These are phyloP conservation scores for Cordyceps cicadae DNA, from an alignment of 2,329 filamentous ascomycete species.

Conservation along the genomic window DNA sequence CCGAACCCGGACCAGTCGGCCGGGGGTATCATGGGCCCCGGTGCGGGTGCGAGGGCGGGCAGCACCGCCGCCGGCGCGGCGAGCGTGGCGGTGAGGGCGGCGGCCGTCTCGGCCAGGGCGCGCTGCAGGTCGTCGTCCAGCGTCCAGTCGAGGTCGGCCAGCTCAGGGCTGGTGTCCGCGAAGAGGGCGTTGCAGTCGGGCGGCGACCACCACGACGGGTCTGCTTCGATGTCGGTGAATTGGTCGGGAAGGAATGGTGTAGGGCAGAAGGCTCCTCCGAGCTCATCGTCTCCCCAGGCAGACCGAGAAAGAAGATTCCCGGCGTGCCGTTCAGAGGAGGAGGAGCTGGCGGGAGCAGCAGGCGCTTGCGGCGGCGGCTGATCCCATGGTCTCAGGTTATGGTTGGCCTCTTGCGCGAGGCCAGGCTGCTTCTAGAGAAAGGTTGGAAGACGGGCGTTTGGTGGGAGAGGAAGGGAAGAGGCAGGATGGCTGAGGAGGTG, in stretches of 20 bases:
- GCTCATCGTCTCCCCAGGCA: conserved; percentile 2
- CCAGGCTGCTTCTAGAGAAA: conserved; percentile 1
- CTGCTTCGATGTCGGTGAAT: neutral
- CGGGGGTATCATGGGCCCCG: neutral
- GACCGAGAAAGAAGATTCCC: conserved; percentile 3
- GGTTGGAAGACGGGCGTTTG: neutral
- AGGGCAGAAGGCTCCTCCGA: neutral
- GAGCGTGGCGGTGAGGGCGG: neutral
- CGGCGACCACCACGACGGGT: neutral
- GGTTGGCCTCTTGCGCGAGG: conserved; percentile 11
- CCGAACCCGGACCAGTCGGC: conserved; percentile 6
- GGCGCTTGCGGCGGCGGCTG: conserved; percentile 6
- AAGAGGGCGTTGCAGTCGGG: neutral
- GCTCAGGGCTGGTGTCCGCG: neutral
- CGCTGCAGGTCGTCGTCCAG: conserved; percentile 3
- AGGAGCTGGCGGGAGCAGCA: conserved; percentile 7
- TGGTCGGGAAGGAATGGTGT: neutral
- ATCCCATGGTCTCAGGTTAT: conserved; percentile 12
- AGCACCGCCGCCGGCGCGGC: neutral
- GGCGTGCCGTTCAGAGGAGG: conserved; percentile 5
- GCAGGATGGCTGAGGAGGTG: neutral
- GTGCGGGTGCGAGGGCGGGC: neutral
- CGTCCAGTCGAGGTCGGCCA: conserved; percentile 5
- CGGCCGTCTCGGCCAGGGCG: neutral
- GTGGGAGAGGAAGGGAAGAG: neutral